These are phyloP conservation scores for Cryphonectria parasitica DNA, from an alignment of 2,329 filamentous ascomycete species.

Conservation along the genomic window DNA sequence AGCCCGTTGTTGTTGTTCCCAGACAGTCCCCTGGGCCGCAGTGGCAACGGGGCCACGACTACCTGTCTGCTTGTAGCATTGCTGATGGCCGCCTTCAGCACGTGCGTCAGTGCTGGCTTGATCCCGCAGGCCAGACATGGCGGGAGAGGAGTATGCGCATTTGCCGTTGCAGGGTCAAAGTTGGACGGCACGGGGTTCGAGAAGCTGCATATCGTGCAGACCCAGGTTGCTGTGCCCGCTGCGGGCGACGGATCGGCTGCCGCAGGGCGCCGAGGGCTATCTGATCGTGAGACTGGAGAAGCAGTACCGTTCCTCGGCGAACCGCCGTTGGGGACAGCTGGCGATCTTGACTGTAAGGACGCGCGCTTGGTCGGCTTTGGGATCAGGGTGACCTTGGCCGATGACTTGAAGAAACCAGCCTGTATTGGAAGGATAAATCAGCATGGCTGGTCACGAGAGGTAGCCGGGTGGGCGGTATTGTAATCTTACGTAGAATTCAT, in stretches of 20 bases:
- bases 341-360: slow-evolving; percentile 58
- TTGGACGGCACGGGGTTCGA: slow-evolving; percentile 92
- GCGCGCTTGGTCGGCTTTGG: slow-evolving; percentile 77
- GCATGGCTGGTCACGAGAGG: slow-evolving; percentile 17
- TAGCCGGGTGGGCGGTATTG: background rate
- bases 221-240: slow-evolving; percentile 77
- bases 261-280: slow-evolving; percentile 48
- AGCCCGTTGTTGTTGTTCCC: slow-evolving; percentile 19
- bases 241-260: slow-evolving; percentile 51
- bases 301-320: slow-evolving; percentile 50
- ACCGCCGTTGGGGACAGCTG: slow-evolving; percentile 49
- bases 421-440: slow-evolving; percentile 40
- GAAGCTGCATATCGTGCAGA: slow-evolving; percentile 94
- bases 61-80: slow-evolving; percentile 65
- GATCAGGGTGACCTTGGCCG: slow-evolving; percentile 86
- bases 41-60: slow-evolving; percentile 36
- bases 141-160: slow-evolving; percentile 76
- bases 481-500: slow-evolving; percentile 78
- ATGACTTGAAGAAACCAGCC: slow-evolving; percentile 94
- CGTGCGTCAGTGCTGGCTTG: slow-evolving; percentile 79
- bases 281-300: slow-evolving; percentile 50
- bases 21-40: slow-evolving; percentile 34
- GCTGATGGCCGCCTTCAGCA: slow-evolving; percentile 85
- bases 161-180: slow-evolving; percentile 85
- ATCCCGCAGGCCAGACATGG: slow-evolving; percentile 94